Evolutionary conservation across 371 early-diverging fungal species (phyloP), one percentile per base, ranked within the genome.

Genomic region (Astathelohania contejeani): DNA sequence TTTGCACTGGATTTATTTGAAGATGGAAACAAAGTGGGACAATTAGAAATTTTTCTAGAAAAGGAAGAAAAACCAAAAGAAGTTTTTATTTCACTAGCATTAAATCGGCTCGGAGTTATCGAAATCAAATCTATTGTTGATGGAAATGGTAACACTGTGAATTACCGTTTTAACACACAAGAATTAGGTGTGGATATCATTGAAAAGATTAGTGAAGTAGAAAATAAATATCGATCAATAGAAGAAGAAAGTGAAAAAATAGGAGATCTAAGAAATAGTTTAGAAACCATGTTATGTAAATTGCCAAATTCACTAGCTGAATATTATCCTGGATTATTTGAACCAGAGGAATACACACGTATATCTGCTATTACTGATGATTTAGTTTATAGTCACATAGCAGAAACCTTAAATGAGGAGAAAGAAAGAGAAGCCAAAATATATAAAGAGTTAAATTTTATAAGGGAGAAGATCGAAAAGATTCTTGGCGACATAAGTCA

Each of bases 1-100:
- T 67, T 67, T 47, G 20, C 1, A 3, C 6, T 67, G 12, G 56
- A 51, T 18, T 16, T 63, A 19, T 45, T 58, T 2, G 67, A 67
- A 51, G 46, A 67, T 43, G 63, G 42, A 12, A 38, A 27, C 12
- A 18, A 25, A n/a, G 39, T 67, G 26, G 63, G 63, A 20, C 25
- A 27, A 25, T 43, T 67, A 14, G 32, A 22, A 9, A 37, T 62
- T 9, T 43, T 39, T 16, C 57, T 58, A 29, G 48, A 24, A 27
- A 45, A n/a, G n/a, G n/a, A n/a, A n/a, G 62, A 61, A 19, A 48
- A 52, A 14, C 10, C 43, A 12, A 54, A 62, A 42, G 10, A 42
- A 2, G 51, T 63, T n/a, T 50, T 29, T 19, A 46, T 67, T 37
- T 23, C 28, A 43, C n/a, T 63, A 10, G 28, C 27, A 23, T 49